These are phyloP conservation scores for Ceratocystis smalleyi DNA, from an alignment of 2,329 filamentous ascomycete genomes.

Conservation along the genomic window DNA sequence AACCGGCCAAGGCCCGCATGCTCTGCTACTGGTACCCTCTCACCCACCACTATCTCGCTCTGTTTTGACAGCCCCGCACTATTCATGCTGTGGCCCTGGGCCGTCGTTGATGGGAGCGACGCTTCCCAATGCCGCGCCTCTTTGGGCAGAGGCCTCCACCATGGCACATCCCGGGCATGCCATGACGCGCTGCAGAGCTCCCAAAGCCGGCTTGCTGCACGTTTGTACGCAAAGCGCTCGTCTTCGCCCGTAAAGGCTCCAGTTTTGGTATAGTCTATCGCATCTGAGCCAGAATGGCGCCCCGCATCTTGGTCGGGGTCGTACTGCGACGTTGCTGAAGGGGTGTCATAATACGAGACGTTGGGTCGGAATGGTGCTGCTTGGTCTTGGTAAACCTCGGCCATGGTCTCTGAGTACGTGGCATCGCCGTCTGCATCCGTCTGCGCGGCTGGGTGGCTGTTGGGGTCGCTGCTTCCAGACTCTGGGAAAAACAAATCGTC, in stretches of 20 bases:
- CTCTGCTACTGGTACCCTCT: constrained; percentile 6
- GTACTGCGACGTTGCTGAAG: constrained; percentile 32
- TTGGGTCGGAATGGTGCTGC: constrained; percentile 67
- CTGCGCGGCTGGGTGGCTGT: background rate
- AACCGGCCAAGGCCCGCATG: constrained; percentile 14
- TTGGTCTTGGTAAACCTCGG: constrained; percentile 63
- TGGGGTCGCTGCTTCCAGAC: constrained; percentile 18
- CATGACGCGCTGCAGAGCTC: constrained; percentile 61
- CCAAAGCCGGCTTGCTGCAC: constrained; percentile 63
- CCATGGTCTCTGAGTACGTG: constrained; percentile 31
- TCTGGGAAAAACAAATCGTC: constrained; percentile 70
- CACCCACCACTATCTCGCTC: constrained; percentile 11
- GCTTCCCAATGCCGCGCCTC: constrained; percentile 54
- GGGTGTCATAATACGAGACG: constrained; percentile 46
- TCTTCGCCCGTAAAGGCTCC: constrained; percentile 63
- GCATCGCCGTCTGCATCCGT: constrained; percentile 24
- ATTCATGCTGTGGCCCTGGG: constrained; percentile 3
- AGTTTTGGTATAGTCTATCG: constrained; percentile 51
- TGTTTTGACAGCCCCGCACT: constrained; percentile 9
- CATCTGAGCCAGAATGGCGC: constrained; percentile 30
- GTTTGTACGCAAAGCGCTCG: constrained; percentile 66
- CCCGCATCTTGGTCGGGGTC: constrained; percentile 40
- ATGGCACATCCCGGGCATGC: constrained; percentile 44
- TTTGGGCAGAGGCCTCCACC: constrained; percentile 55
- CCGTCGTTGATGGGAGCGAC: constrained; percentile 7